Percentiles rank a stretch among this genome's conserved stretches.
phyloP scores from a whole-genome alignment of 495 filamentous ascomycete species.

The Pyronema domesticum region DNA sequence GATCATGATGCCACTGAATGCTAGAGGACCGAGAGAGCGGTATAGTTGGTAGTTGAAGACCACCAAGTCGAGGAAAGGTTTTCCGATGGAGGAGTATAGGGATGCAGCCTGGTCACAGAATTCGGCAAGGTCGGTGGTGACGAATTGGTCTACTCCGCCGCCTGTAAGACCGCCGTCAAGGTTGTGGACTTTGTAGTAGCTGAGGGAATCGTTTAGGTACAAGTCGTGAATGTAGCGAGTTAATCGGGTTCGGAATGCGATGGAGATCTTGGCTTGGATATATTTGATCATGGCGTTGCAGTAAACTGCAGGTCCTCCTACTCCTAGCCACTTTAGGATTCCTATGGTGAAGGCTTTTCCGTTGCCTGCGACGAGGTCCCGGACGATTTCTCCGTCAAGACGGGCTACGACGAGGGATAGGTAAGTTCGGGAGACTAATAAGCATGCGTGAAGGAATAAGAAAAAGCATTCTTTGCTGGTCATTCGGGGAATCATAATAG shows the following conservation, averaged over 20 bases:
- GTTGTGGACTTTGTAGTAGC: conserved; percentile 91
- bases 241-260: conserved; percentile 88
- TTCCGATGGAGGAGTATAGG: conserved; percentile 87
- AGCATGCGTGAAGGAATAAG: conserved; percentile 69
- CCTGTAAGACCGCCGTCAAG: conserved; percentile 74
- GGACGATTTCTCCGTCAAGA: conserved; percentile 87
- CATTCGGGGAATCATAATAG: conserved; percentile 94
- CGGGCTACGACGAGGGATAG: conserved; percentile 82
- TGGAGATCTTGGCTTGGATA: conserved; percentile 91
- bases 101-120: conserved; percentile 89
- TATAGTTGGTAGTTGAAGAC: conserved; percentile 97
- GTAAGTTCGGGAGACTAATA: conserved; percentile 81
- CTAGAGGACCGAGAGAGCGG: conserved; percentile 76
- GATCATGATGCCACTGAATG: conserved; percentile 63
- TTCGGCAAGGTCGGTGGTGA: conserved; percentile 87
- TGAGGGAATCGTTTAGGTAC: conserved; percentile 81
- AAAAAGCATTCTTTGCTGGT: conserved; percentile 85
- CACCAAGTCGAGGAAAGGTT: conserved; percentile 83
- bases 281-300: conserved; percentile 57
- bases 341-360: conserved; percentile 77
- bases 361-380: conserved; percentile 88
- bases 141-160: conserved; percentile 87
- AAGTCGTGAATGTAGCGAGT: conserved; percentile 97
- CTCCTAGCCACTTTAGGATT: conserved; percentile 64
- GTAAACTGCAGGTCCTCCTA: conserved; percentile 33